A percentile compares a stretch with the other conserved stretches of the same genome.
Conservation (phyloP, 768 basidiomycete genomes). For the Leccinum variicolor region DNA sequence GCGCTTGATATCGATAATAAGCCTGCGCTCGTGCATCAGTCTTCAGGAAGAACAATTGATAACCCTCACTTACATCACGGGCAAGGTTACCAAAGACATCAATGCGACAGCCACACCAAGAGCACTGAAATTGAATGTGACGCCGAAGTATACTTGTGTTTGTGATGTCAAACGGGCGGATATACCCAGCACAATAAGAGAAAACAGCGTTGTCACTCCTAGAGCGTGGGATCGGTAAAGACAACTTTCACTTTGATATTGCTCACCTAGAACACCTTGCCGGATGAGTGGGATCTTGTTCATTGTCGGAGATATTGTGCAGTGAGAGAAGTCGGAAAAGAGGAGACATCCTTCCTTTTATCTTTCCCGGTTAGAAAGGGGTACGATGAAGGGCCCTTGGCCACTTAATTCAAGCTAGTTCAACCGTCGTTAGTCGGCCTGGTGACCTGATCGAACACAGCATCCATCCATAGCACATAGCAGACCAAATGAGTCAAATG, state of each 20-base stretch:
- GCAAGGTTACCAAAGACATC: constrained; percentile 30
- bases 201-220: constrained; percentile 22
- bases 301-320: constrained; percentile 10
- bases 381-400: not conserved
- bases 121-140: constrained; percentile 21
- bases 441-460: not conserved
- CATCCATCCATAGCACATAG: not conserved
- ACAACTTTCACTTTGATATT: not conserved
- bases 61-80: constrained; percentile 22
- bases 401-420: not conserved
- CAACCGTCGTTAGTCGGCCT: too few species aligned
- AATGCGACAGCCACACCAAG: constrained; percentile 28
- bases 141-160: constrained; percentile 3
- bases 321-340: not conserved
- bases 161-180: constrained; percentile 26
- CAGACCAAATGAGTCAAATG: not conserved
- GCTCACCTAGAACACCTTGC: constrained; percentile 22
- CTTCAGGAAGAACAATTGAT: not conserved
- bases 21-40: constrained; percentile 21
- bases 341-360: not conserved
- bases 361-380: not conserved
- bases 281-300: constrained; percentile 13
- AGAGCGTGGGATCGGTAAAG: constrained; percentile 1
- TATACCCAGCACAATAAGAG: constrained; percentile 32
- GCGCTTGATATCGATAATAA: constrained; percentile 33